phyloP scores from a whole-genome alignment of 495 filamentous ascomycete genomes.

The Aspergillus nanangensis region DNA sequence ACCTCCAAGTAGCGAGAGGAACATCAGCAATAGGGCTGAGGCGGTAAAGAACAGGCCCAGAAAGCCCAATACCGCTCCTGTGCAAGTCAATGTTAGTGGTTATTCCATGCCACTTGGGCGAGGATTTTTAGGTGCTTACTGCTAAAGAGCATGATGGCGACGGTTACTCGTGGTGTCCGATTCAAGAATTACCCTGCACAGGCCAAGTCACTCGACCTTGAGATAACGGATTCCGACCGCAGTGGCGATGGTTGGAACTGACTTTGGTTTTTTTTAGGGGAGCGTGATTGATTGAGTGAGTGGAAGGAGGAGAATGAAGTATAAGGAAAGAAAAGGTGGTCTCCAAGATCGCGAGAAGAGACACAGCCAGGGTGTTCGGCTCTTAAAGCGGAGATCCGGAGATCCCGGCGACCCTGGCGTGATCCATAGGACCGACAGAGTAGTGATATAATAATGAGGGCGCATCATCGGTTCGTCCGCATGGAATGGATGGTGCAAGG shows the following conservation, averaged over 20 bases:
- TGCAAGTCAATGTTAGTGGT: conserved; percentile 3
- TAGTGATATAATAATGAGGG: conserved; percentile 26
- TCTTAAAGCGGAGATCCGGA: conserved; percentile 20
- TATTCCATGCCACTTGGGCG: neutral
- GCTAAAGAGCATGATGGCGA: conserved; percentile 26
- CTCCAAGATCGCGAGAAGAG: neutral
- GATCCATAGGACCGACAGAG: conserved; percentile 3
- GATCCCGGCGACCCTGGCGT: conserved; percentile 12
- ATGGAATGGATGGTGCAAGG: neutral
- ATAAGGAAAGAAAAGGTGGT: conserved; percentile 1
- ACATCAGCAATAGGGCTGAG: conserved; percentile 68
- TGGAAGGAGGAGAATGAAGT: neutral
- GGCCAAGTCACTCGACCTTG: neutral
- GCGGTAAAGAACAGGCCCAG: conserved; percentile 72
- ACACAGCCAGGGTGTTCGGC: conserved; percentile 5
- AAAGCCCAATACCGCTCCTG: conserved; percentile 49
- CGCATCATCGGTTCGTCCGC: conserved; percentile 15
- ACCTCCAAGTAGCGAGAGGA: conserved; percentile 76
- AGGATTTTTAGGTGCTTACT: conserved; percentile 23
- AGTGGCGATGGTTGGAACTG: too few relatives aligned
- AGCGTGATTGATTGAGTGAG: too few relatives aligned
- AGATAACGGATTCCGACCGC: neutral
- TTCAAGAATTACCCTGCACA: too few relatives aligned
- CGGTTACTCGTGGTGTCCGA: neutral
- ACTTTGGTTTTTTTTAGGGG: too few relatives aligned